A percentile compares a stretch with the other conserved stretches of the same genome.
These are phyloP conservation scores for Microbotryomycetes sp. DNA, from an alignment of 1,284 basidiomycete species.

Conservation along the genomic window DNA sequence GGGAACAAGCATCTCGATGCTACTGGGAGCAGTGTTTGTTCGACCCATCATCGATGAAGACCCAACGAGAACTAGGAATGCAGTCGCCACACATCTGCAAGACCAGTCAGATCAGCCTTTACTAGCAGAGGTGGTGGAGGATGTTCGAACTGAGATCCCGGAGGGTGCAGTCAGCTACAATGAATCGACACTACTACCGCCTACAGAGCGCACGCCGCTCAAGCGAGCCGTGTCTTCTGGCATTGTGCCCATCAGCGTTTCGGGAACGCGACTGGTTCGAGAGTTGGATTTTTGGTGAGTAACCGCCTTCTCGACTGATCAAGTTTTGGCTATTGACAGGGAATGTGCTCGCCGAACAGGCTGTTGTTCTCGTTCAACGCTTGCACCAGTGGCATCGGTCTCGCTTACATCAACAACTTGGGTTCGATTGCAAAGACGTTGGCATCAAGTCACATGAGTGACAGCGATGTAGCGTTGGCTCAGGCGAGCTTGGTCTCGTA, in stretches of 20 bases:
- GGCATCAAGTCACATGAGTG: background rate
- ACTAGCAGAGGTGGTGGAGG: too few species aligned
- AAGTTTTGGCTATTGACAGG: too few species aligned
- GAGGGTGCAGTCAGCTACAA: too few species aligned
- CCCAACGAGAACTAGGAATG: too few species aligned
- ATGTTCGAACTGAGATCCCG: background rate
- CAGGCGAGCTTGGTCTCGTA: constrained; percentile 31
- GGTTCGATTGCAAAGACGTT: constrained; percentile 17
- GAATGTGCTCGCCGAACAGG: constrained; percentile 14
- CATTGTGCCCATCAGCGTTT: constrained; percentile 6
- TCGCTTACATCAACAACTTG: constrained; percentile 28
- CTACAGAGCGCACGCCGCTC: background rate
- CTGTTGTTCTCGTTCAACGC: constrained; percentile 26
- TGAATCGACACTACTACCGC: background rate
- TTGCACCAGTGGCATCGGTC: constrained; percentile 3
- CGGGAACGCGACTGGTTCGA: constrained; percentile 12
- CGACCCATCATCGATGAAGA: background rate
- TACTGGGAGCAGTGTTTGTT: constrained; percentile 39
- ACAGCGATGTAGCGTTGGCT: constrained; percentile 1
- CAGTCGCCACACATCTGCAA: too few species aligned
- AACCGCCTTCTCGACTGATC: background rate
- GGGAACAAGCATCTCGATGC: constrained; percentile 39
- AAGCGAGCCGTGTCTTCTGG: background rate
- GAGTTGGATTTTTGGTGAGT: constrained; percentile 27
- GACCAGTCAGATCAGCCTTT: too few species aligned